phyloP scores from a whole-genome alignment of 108 stramenopile species.

The Stephanodiscus triporus region DNA sequence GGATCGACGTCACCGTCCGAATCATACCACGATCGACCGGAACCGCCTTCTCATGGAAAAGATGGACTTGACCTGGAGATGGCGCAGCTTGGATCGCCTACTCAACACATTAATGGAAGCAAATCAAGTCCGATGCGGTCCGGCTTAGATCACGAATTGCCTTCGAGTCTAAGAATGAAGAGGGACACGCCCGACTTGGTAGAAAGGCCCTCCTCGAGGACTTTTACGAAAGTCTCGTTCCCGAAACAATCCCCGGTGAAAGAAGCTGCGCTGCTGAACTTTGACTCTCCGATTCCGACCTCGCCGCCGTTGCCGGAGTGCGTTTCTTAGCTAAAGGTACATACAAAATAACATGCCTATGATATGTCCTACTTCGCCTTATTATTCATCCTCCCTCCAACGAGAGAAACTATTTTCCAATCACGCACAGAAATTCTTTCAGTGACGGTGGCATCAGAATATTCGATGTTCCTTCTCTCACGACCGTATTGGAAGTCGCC shows the following conservation, averaged over 20 bases:
- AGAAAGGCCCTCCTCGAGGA: slow-evolving; percentile 8
- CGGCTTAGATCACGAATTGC: not conserved
- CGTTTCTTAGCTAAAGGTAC: not conserved
- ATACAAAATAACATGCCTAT: no score
- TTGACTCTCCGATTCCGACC: not conserved
- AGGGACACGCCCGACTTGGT: slow-evolving; percentile 14
- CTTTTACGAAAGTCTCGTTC: slow-evolving; percentile 13
- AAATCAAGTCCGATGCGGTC: not conserved
- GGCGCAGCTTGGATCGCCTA: not conserved
- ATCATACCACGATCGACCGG: no score
- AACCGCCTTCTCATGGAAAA: not conserved
- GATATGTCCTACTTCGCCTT: no score
- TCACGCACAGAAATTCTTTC: slow-evolving; percentile 16
- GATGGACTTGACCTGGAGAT: slow-evolving; percentile 16
- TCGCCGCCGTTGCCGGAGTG: not conserved
- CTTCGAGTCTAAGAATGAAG: slow-evolving; percentile 18
- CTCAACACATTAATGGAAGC: not conserved
- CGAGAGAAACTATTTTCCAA: not conserved
- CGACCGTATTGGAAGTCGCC: slow-evolving; percentile 3
- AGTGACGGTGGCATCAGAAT: slow-evolving; percentile 43
- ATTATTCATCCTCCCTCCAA: not conserved
- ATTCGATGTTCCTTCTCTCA: slow-evolving; percentile 24
- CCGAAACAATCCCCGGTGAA: slow-evolving; percentile 10
- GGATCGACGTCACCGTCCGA: no score
- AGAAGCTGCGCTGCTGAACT: not conserved